Percentiles rank a stretch among this genome's conserved stretches.
Conservation (phyloP, 2,329 filamentous ascomycete genomes). For the Neopestalotiopsis rosae region DNA sequence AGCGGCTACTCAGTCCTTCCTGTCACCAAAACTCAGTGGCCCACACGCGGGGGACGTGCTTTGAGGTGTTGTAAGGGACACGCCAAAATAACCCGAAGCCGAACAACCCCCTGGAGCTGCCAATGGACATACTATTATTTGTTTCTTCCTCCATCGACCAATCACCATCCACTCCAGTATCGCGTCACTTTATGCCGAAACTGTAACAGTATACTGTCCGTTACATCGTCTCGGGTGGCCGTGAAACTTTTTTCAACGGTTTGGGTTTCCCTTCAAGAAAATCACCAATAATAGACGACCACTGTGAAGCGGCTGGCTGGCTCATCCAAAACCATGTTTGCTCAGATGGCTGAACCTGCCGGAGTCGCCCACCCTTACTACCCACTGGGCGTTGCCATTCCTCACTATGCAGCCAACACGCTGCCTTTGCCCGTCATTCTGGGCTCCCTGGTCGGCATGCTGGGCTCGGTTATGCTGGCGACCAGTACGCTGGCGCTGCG, state of each 20-base stretch:
- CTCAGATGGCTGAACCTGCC: constrained; percentile 17
- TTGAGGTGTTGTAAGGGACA: background rate
- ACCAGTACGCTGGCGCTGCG: constrained; percentile 37
- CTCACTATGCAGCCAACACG: constrained; percentile 51
- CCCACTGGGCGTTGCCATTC: constrained; percentile 48
- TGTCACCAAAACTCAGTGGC: background rate
- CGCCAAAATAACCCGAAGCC: background rate
- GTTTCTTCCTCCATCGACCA: background rate
- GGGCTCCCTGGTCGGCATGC: constrained; percentile 41
- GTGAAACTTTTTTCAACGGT: too few relatives aligned
- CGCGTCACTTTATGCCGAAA: background rate
- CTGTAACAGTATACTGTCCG: background rate
- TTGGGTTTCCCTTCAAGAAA: too few relatives aligned
- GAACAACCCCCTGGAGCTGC: background rate
- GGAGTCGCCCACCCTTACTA: constrained; percentile 54
- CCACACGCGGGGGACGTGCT: background rate
- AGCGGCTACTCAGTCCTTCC: background rate
- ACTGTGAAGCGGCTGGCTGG: too few relatives aligned
- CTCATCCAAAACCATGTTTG: background rate
- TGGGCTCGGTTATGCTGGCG: constrained; percentile 41
- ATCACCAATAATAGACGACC: too few relatives aligned
- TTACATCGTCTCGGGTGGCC: background rate
- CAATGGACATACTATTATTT: background rate
- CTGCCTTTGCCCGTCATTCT: constrained; percentile 45
- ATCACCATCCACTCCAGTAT: background rate